phyloP scores from a whole-genome alignment of 495 filamentous ascomycete genomes.

The Daldinia loculata region DNA sequence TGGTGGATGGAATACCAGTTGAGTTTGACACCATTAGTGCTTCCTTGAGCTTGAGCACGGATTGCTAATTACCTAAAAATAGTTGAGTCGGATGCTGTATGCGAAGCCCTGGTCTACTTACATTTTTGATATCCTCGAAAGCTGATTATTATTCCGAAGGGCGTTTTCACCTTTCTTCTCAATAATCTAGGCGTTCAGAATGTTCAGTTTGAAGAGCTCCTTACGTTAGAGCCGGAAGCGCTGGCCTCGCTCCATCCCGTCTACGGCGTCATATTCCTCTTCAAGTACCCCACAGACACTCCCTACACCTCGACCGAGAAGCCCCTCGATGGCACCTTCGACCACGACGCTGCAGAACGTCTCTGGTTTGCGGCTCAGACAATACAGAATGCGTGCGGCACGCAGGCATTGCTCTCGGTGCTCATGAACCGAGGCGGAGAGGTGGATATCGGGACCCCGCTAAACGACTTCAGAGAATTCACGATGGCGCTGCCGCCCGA shows the following conservation, averaged over 20 bases:
- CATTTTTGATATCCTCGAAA: not conserved
- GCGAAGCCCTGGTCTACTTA: slow-evolving; percentile 30
- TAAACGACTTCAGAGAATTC: slow-evolving; percentile 89
- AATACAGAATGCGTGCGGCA: slow-evolving; percentile 99
- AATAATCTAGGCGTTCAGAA: slow-evolving; percentile 91
- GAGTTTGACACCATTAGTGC: slow-evolving; percentile 33
- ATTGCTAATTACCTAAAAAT: slow-evolving; percentile 57
- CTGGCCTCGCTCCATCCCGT: slow-evolving; percentile 82
- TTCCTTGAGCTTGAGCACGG: not conserved
- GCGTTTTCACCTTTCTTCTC: slow-evolving; percentile 94
- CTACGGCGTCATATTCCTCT: slow-evolving; percentile 99
- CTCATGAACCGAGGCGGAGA: slow-evolving; percentile 80
- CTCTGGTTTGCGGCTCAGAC: slow-evolving; percentile 98
- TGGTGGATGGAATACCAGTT: slow-evolving; percentile 68
- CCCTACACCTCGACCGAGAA: slow-evolving; percentile 65
- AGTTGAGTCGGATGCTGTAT: slow-evolving; percentile 94
- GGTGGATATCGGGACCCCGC: slow-evolving; percentile 65
- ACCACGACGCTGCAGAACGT: slow-evolving; percentile 72
- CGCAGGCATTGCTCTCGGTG: slow-evolving; percentile 92
- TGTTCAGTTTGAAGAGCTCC: slow-evolving; percentile 97
- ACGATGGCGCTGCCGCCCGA: slow-evolving; percentile 87
- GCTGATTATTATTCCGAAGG: slow-evolving; percentile 60
- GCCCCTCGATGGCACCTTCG: slow-evolving; percentile 81
- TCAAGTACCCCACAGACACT: slow-evolving; percentile 90
- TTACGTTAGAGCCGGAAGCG: slow-evolving; percentile 82